These are phyloP conservation scores for Garcia nutans DNA, from an alignment of 345 rosid species.

Conservation along the genomic window DNA sequence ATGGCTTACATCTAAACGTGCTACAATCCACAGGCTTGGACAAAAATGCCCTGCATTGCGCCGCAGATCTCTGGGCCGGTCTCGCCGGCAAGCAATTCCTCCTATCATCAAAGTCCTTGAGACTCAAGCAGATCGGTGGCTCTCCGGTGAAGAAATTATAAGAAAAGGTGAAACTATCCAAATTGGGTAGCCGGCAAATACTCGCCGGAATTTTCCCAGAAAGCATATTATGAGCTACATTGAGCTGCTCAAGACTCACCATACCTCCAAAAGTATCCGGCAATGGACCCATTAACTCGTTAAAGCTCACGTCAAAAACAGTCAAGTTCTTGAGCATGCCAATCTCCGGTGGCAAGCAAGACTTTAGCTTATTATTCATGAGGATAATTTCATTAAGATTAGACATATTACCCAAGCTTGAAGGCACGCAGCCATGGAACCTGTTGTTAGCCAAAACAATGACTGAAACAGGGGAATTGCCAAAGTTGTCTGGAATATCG, in stretches of 20 bases:
- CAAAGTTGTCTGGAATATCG: constrained; percentile 21
- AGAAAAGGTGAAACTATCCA: constrained; percentile 28
- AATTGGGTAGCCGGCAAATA: constrained; percentile 25
- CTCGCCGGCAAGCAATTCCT: constrained; percentile 21
- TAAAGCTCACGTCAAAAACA: constrained; percentile 27
- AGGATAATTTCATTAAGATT: constrained; percentile 26
- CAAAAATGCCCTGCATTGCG: constrained; percentile 58
- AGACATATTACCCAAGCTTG: constrained; percentile 27
- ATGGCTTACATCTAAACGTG: constrained; percentile 62
- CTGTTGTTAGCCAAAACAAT: constrained; percentile 28
- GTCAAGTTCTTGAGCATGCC: constrained; percentile 25
- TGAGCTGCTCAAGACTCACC: constrained; percentile 23
- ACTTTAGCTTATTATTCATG: constrained; percentile 18
- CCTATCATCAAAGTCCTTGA: constrained; percentile 15
- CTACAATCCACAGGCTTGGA: constrained; percentile 67
- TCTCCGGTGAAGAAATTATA: constrained; percentile 28
- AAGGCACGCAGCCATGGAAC: constrained; percentile 25
- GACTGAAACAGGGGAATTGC: constrained; percentile 27
- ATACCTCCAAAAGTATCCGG: constrained; percentile 18
- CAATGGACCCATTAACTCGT: constrained; percentile 21
- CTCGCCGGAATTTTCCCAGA: constrained; percentile 28
- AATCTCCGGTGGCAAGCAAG: constrained; percentile 29
- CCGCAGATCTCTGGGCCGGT: constrained; percentile 22
- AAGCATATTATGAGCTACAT: constrained; percentile 24
- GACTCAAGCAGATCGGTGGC: constrained; percentile 24